phyloP scores from a whole-genome alignment of 371 early-diverging fungal species.

The Rhizopus sp. region DNA sequence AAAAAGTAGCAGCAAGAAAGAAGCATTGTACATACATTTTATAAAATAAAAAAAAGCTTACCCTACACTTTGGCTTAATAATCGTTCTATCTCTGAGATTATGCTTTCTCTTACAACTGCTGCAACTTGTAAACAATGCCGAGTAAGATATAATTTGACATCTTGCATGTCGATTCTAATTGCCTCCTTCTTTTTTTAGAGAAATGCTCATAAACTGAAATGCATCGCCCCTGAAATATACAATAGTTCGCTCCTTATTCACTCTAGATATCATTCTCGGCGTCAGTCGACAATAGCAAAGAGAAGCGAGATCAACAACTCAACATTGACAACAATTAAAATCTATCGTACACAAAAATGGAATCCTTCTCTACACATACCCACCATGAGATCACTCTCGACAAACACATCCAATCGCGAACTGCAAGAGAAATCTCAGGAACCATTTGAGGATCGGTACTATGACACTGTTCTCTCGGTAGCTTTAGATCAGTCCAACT shows the following conservation, averaged over 20 bases:
- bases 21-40: no score
- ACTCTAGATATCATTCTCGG: neutral
- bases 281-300: neutral
- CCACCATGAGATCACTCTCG: neutral
- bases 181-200: neutral
- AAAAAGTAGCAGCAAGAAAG: no score
- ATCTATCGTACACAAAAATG: neutral
- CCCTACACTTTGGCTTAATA: no score
- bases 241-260: neutral
- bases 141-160: neutral
- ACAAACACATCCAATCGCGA: neutral
- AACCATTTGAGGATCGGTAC: neutral
- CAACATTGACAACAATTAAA: neutral
- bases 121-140: conserved; percentile 4
- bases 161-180: neutral
- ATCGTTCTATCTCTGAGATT: neutral
- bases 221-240: neutral
- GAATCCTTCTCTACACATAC: neutral
- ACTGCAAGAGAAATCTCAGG: neutral
- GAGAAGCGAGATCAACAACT: neutral
- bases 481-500: conserved; percentile 45
- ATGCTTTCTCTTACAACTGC: conserved; percentile 5
- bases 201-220: neutral
- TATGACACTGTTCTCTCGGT: conserved; percentile 28
- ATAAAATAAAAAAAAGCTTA: no score